Conservation (phyloP, 2,329 filamentous ascomycete species). For the Epichloe gansuensis region DNA sequence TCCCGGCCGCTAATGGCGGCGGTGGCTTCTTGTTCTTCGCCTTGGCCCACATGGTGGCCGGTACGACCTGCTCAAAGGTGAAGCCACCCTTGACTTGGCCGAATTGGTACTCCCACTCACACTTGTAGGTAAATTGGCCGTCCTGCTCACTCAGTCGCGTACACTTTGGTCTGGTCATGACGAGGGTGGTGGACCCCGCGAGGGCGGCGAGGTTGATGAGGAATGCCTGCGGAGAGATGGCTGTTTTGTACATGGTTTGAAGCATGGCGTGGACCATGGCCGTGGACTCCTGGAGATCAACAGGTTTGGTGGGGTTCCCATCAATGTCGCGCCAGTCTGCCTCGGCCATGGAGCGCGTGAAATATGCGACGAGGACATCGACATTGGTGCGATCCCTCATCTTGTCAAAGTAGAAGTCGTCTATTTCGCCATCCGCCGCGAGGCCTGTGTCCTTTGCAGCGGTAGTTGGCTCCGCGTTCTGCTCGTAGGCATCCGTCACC, state of each 20-base stretch:
- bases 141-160: slow-evolving; percentile 31
- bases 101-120: slow-evolving; percentile 43
- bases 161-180: slow-evolving; percentile 28
- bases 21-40: slow-evolving; percentile 12
- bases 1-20: slow-evolving; percentile 5
- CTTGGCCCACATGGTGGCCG: slow-evolving; percentile 29
- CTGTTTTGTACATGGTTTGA: slow-evolving; percentile 37
- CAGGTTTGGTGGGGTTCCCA: slow-evolving; percentile 29
- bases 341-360: slow-evolving; percentile 37
- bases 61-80: slow-evolving; percentile 37
- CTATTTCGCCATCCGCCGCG: slow-evolving; percentile 8
- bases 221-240: slow-evolving; percentile 41
- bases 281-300: slow-evolving; percentile 38
- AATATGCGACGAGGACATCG: slow-evolving; percentile 42
- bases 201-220: slow-evolving; percentile 48
- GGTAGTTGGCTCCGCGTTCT: not conserved
- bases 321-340: slow-evolving; percentile 39
- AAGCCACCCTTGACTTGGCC: slow-evolving; percentile 42
- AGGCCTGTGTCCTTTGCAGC: not conserved
- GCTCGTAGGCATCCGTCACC: slow-evolving; percentile 11
- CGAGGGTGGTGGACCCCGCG: slow-evolving; percentile 39
- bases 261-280: slow-evolving; percentile 43
- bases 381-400: slow-evolving; percentile 40
- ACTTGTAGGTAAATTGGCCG: slow-evolving; percentile 34
- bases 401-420: slow-evolving; percentile 23